Conservation (phyloP, 768 basidiomycete species). For the Xerocomellus intermedius region DNA sequence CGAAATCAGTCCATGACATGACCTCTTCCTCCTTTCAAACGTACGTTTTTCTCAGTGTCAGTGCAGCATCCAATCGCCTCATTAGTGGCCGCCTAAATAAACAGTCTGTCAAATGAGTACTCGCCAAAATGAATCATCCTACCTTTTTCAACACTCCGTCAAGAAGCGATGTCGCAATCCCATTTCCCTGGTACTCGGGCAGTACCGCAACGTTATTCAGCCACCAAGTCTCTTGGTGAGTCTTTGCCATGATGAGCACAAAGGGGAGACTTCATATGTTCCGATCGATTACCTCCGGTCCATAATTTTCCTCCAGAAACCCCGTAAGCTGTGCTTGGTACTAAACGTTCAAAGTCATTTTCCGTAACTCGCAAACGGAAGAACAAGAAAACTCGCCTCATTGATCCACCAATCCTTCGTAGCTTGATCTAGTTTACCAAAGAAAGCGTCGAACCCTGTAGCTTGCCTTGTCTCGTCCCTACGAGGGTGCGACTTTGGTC, state of each 20-base stretch:
- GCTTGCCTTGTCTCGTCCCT: not conserved
- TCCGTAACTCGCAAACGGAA: too few species aligned
- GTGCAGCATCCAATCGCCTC: not conserved
- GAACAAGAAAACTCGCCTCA: not conserved
- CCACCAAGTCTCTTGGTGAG: not conserved
- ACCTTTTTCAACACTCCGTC: constrained; percentile 1
- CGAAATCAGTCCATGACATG: not conserved
- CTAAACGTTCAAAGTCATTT: not conserved
- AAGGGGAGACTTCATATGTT: not conserved
- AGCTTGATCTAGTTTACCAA: not conserved
- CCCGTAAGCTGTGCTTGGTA: not conserved
- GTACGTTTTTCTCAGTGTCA: constrained; percentile 3
- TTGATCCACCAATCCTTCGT: constrained; percentile 5
- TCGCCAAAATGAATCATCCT: not conserved
- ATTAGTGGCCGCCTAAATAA: not conserved
- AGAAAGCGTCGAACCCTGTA: not conserved
- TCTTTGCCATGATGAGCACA: not conserved
- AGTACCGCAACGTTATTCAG: constrained; percentile 1
- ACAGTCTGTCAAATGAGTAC: not conserved
- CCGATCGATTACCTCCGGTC: not conserved
- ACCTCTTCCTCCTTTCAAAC: not conserved
- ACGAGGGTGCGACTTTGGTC: not conserved
- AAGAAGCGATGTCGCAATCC: not conserved
- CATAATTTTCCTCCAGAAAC: not conserved
- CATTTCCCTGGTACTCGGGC: constrained; percentile 1